Base-by-base conservation (phyloP, 345 rosid genomes). In the Salix arbutifolia region DNA sequence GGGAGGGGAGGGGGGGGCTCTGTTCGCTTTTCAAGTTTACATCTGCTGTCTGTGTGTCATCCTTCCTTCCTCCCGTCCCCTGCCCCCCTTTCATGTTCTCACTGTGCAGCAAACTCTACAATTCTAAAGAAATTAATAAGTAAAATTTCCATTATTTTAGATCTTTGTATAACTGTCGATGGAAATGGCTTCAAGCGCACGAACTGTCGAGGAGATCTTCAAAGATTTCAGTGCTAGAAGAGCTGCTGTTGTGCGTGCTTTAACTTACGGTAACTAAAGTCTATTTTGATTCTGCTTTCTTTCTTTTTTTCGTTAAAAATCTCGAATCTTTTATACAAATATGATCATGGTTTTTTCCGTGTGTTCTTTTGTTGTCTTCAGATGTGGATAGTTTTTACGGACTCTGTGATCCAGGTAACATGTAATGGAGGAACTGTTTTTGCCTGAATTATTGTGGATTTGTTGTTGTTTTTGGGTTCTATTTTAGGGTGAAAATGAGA, bases 131-230 rank as follows among this genome's bases (percentile, higher is more conserved):
- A 6, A 10, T 23, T 52, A 37, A 4, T 42, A 21, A 37, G 23
- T 42, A 44, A 38, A 11, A 23, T 26, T n/a, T 25, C 28, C 40
- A 16, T 37, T 28, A 6, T 33, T 30, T 42, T 69, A 38, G 71
- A 69, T 69, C 71, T 69, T 44, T 69, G 17, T 21, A 58, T 37
- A 69, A 25, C 44, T 58, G 79, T 67, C 74, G 48, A 76, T 76
- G 79, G 79, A 76, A 69, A 76, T 69, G 79, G 74, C 79, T 58
- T 58, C 79, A 35, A 76, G 67, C 65, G 74, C 69, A 0, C 79
- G 79, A 13, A 76, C 79, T n/a, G 79, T 76, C 1, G 79, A 76
- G 30, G 79, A 76, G 79, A 69, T 76, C 79, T 76, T 69, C 74
- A 44, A 69, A 61, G 79, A 76, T 70, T 76, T 38, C 68, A 76